A percentile compares a stretch with the other conserved stretches of the same genome.
Evolutionary conservation across 2,329 filamentous ascomycete genomes (phyloP).

Genomic region (Epichloe typhina): DNA sequence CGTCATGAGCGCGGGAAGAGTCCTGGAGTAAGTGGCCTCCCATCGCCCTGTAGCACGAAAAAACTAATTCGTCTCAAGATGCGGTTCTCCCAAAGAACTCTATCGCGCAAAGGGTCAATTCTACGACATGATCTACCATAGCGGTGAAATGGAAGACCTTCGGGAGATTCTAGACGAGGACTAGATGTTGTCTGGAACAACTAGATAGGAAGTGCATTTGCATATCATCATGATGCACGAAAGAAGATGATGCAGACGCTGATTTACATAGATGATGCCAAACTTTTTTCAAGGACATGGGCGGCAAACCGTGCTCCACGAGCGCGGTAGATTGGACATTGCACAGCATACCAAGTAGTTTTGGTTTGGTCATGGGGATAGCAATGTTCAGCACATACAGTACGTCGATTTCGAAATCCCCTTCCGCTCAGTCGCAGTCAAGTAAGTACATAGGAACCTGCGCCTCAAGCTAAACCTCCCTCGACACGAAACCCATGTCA

Average conservation of each 20-base stretch:
- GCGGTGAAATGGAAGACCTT: conserved; percentile 36
- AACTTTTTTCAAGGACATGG: no score
- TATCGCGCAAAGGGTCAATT: conserved; percentile 33
- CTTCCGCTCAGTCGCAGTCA: no score
- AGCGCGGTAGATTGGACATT: no score
- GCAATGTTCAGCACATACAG: no score
- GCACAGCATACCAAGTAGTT: no score
- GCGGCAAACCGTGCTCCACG: no score
- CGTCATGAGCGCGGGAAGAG: conserved; percentile 40
- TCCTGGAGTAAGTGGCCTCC: conserved; percentile 29
- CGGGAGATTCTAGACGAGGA: conserved; percentile 19
- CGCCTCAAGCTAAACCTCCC: no score
- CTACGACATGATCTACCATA: conserved; percentile 42
- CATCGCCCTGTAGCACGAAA: background rate
- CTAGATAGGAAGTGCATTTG: background rate
- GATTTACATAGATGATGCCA: background rate
- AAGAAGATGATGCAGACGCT: background rate
- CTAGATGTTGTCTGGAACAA: background rate
- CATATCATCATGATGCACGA: background rate
- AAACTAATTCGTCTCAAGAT: conserved; percentile 14
- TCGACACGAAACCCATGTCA: no score
- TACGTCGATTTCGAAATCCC: no score
- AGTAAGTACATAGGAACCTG: no score
- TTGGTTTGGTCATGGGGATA: no score
- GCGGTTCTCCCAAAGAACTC: conserved; percentile 33